Base-by-base conservation (phyloP, 2,329 filamentous ascomycete genomes). In the Polytolypa hystricis region DNA sequence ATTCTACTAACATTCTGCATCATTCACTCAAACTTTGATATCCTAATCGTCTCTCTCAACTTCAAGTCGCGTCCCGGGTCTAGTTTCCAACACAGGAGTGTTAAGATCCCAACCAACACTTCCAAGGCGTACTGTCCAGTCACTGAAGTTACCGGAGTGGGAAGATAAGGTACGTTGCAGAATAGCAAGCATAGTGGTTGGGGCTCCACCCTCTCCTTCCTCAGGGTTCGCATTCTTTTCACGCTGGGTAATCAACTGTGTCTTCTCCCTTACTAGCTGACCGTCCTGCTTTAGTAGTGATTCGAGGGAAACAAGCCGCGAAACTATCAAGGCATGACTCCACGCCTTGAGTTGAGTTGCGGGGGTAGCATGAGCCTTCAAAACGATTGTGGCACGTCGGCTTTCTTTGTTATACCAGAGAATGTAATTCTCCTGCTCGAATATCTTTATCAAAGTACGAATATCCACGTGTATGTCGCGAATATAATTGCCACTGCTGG, bases 81-180 rank as follows among this genome's bases (percentile, higher is more conserved):
- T 66, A 12, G 79, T 85, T 62, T 86, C 81, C 47, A 87, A 61
- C 4, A 75, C 78, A 26, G 68, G 68, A 34, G 66, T 67, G 38
- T 74, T 62, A 31, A 82, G 47, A 57, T 86, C 73, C 82, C 82
- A 87, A 0, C 81, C 81, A 20, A 49, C 60, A 21, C 54, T 53
- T 40, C 46, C 51, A 37, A 77, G 42, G 42, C 58, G 44, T 42
- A 56, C 42, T 35, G 61, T 39, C 64, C 65, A 54, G 50, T 57
- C 47, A 44, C 60, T 52, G 52, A 79, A 73, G 32, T 66, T 57
- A 7, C 50, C 50, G 5, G 48, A 47, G 6, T 58, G 50, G 28
- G 59, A 47, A 31, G 57, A 54, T 41, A 70, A 47, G 31, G 62
- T 59, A 30, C 44, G 44, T 35, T 48, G 43, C 39, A 59, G 47